Evolutionary conservation across 1,284 basidiomycete species (phyloP).

Genomic region (Volvariella surrecta): DNA sequence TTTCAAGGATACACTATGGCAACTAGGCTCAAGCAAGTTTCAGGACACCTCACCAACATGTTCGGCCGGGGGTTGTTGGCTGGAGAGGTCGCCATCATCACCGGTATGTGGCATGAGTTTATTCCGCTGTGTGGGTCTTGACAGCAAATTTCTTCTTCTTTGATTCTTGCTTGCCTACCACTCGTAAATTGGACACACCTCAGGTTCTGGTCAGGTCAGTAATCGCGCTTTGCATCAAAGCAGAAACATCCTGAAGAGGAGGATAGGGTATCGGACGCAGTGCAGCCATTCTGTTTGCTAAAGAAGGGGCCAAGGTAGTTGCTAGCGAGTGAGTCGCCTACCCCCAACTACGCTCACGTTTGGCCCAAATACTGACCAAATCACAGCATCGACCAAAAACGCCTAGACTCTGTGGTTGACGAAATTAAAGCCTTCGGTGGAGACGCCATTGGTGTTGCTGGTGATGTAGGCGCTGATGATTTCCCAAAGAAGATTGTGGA

Average conservation of each 20-base stretch:
- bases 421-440: slow-evolving; percentile 74
- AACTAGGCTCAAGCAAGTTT: slow-evolving; percentile 60
- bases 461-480: slow-evolving; percentile 75
- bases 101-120: slow-evolving; percentile 56
- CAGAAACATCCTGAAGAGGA: not conserved
- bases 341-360: slow-evolving; percentile 5
- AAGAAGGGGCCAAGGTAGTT: slow-evolving; percentile 83
- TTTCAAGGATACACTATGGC: slow-evolving; percentile 33
- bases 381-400: slow-evolving; percentile 56
- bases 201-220: slow-evolving; percentile 73
- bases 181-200: slow-evolving; percentile 2
- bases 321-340: slow-evolving; percentile 59
- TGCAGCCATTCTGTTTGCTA: slow-evolving; percentile 70
- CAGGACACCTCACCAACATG: slow-evolving; percentile 56
- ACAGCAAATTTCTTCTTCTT: slow-evolving; percentile 11
- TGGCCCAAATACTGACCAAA: slow-evolving; percentile 4
- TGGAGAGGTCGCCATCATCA: slow-evolving; percentile 81
- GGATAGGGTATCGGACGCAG: slow-evolving; percentile 67
- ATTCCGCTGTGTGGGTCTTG: not conserved
- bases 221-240: slow-evolving; percentile 1
- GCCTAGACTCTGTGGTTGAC: slow-evolving; percentile 55
- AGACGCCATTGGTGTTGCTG: slow-evolving; percentile 61
- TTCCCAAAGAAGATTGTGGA: slow-evolving; percentile 76
- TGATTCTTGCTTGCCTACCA: slow-evolving; percentile 1
- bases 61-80: slow-evolving; percentile 57